phyloP scores from a whole-genome alignment of 257 asterid genomes.

The Nicotiana tabacum region DNA sequence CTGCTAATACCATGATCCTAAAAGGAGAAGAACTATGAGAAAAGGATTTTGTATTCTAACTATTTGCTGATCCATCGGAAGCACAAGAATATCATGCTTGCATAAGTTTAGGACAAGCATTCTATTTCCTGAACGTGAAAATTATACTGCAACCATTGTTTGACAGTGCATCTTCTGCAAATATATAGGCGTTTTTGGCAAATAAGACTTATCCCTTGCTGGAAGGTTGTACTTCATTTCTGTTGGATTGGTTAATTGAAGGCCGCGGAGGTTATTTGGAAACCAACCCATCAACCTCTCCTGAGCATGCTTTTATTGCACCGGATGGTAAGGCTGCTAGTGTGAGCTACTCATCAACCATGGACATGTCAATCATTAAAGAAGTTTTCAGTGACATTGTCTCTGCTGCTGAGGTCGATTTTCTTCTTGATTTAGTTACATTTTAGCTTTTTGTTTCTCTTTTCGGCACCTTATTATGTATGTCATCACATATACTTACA shows the following conservation, averaged over 20 bases:
- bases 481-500: not conserved
- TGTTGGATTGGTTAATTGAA: slow-evolving; percentile 71
- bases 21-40: too few species aligned
- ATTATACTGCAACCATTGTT: not conserved
- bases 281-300: slow-evolving; percentile 87
- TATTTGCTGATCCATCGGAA: too few species aligned
- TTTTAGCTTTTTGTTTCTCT: not conserved
- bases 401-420: slow-evolving; percentile 66
- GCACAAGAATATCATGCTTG: too few species aligned
- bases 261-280: slow-evolving; percentile 52
- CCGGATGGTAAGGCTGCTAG: slow-evolving; percentile 66
- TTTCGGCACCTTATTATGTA: not conserved
- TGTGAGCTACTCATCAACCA: slow-evolving; percentile 72
- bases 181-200: slow-evolving; percentile 45
- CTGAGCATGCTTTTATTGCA: slow-evolving; percentile 67
- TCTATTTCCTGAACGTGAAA: not conserved
- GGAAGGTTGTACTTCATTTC: slow-evolving; percentile 60
- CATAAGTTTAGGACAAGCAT: too few species aligned
- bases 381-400: slow-evolving; percentile 56
- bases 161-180: not conserved
- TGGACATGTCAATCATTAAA: slow-evolving; percentile 67
- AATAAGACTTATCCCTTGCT: slow-evolving; percentile 59
- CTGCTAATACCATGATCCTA: too few species aligned
- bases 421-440: not conserved
- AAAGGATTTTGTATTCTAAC: too few species aligned